Evolutionary conservation across 345 rosid species (phyloP).

Genomic region (Trapa bicornis): DNA sequence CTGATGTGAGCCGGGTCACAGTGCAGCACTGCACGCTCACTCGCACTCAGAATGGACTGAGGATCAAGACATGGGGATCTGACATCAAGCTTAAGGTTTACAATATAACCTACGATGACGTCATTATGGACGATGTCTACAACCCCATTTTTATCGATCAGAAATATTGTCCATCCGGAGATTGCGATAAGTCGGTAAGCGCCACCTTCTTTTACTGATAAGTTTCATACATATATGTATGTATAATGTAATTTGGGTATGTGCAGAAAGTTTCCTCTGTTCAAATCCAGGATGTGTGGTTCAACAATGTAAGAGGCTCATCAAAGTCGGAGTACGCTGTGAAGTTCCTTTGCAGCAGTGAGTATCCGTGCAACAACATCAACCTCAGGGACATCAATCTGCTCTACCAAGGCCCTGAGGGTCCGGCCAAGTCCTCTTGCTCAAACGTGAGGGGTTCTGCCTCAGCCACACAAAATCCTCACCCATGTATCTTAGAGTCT

Average conservation of each 20-base stretch:
- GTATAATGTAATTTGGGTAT: no score
- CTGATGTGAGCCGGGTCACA: conserved; percentile 13
- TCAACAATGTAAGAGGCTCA: conserved; percentile 10
- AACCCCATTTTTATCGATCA: conserved; percentile 35
- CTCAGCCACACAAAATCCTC: background rate
- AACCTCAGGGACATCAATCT: conserved; percentile 13
- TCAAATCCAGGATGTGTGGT: background rate
- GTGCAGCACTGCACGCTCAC: conserved; percentile 17
- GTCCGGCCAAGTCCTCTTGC: conserved; percentile 3
- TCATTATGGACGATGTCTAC: conserved; percentile 18
- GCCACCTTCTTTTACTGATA: no score
- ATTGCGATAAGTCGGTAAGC: background rate
- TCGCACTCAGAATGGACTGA: conserved; percentile 24
- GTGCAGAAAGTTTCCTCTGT: background rate
- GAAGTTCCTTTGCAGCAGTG: no score
- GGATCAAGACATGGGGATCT: conserved; percentile 32
- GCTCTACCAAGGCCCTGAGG: background rate
- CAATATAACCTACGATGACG: conserved; percentile 17
- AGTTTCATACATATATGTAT: no score
- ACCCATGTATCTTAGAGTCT: no score
- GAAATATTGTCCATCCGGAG: conserved; percentile 19
- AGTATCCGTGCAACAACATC: conserved; percentile 13
- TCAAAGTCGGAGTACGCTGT: conserved; percentile 13
- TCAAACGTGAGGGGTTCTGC: conserved; percentile 5
- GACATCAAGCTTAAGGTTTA: background rate